A percentile compares a stretch with the other conserved stretches of the same genome.
Evolutionary conservation across 2,329 filamentous ascomycete species (phyloP).

Genomic region (Clonostachys chloroleuca): DNA sequence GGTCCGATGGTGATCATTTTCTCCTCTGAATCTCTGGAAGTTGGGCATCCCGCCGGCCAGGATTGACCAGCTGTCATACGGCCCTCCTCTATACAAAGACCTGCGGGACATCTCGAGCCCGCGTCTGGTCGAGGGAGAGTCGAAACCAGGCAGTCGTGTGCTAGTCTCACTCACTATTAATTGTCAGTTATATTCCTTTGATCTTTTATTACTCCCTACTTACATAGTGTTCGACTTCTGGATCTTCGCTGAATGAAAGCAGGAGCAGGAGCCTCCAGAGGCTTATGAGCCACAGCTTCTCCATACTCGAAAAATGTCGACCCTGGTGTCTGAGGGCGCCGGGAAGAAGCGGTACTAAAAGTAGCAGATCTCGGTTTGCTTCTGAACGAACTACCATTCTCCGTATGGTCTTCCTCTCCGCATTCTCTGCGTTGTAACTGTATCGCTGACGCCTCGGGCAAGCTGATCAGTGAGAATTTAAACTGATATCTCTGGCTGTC

Average conservation of each 20-base stretch:
- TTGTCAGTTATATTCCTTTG: slow-evolving; percentile 8
- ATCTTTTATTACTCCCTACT: not conserved
- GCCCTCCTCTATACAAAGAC: not conserved
- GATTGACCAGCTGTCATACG: slow-evolving; percentile 1
- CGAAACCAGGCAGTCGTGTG: slow-evolving; percentile 2
- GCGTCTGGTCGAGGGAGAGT: slow-evolving; percentile 6
- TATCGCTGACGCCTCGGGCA: slow-evolving; percentile 26
- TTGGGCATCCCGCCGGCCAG: not conserved
- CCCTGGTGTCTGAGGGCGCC: slow-evolving; percentile 15
- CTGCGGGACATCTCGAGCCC: not conserved
- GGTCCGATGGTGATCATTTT: not conserved
- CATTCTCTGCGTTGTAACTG: slow-evolving; percentile 22
- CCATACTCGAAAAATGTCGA: slow-evolving; percentile 6
- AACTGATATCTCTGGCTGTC: slow-evolving; percentile 16
- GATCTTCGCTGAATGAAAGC: too few species aligned
- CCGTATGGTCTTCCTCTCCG: slow-evolving; percentile 30
- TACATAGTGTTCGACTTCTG: too few species aligned
- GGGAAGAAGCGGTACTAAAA: slow-evolving; percentile 17
- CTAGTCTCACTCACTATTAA: not conserved
- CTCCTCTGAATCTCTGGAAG: not conserved
- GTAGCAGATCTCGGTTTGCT: slow-evolving; percentile 19
- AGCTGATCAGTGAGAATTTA: slow-evolving; percentile 27
- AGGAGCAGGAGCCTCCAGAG: too few species aligned
- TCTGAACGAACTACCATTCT: slow-evolving; percentile 17
- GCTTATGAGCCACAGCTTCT: not conserved